These are phyloP conservation scores for Perkinsela sp. DNA, from an alignment of 208 protist genomes.

Conservation along the genomic window DNA sequence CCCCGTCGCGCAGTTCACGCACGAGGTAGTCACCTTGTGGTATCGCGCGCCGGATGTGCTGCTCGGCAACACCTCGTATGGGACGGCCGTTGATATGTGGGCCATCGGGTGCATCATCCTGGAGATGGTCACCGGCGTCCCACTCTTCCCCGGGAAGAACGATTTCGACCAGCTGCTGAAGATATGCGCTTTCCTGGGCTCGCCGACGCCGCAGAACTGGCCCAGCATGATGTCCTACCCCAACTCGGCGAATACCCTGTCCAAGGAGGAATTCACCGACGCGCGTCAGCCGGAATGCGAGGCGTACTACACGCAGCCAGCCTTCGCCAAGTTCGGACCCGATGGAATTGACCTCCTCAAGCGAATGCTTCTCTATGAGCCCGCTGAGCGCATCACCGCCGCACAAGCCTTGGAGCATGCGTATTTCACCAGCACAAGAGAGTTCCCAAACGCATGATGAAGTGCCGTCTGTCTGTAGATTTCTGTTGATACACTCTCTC, in stretches of 20 bases:
- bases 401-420: conserved; percentile 61
- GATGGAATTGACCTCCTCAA: conserved; percentile 46
- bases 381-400: conserved; percentile 47
- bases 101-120: conserved; percentile 73
- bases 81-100: conserved; percentile 65
- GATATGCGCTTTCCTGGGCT: conserved; percentile 76
- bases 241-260: conserved; percentile 41
- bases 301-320: conserved; percentile 11
- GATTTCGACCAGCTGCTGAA: conserved; percentile 61
- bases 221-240: conserved; percentile 46
- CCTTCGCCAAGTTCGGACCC: conserved; percentile 26
- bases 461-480: too few species aligned
- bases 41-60: conserved; percentile 75
- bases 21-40: conserved; percentile 75
- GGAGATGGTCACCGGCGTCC: conserved; percentile 55
- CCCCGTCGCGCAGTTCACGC: conserved; percentile 40
- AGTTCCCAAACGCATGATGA: too few species aligned
- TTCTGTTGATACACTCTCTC: too few species aligned
- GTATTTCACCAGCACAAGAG: conserved; percentile 43
- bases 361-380: conserved; percentile 62
- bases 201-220: conserved; percentile 69
- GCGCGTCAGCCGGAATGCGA: conserved; percentile 11
- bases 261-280: conserved; percentile 13
- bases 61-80: conserved; percentile 51
- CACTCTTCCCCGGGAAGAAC: conserved; percentile 71